phyloP scores from a whole-genome alignment of 176 grass and related monocot species.

The Oryza officinalis region DNA sequence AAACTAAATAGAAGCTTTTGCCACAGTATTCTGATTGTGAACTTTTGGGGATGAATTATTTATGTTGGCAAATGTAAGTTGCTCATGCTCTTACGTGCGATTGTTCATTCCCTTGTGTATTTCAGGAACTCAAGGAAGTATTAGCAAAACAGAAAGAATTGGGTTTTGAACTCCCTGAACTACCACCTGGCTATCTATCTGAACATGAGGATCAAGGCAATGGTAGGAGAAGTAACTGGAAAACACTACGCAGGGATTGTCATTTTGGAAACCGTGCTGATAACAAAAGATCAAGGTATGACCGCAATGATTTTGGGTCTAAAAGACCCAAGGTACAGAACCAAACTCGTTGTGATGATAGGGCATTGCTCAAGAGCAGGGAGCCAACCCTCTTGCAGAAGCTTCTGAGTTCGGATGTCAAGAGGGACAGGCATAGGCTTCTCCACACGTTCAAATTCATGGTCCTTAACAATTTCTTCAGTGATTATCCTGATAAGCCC shows the following conservation, averaged over 20 bases:
- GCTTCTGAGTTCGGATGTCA: slow-evolving; percentile 76
- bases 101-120: slow-evolving; percentile 14
- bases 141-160: slow-evolving; percentile 85
- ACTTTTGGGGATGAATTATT: slow-evolving; percentile 21
- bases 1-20: slow-evolving; percentile 27
- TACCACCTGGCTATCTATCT: slow-evolving; percentile 75
- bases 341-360: neutral
- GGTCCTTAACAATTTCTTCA: slow-evolving; percentile 82
- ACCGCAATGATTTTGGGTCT: slow-evolving; percentile 30
- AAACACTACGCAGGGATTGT: slow-evolving; percentile 22
- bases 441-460: slow-evolving; percentile 80
- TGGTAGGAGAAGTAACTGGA: slow-evolving; percentile 39
- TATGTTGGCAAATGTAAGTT: slow-evolving; percentile 16
- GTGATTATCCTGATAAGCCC: slow-evolving; percentile 48
- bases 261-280: slow-evolving; percentile 46
- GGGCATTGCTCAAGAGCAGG: slow-evolving; percentile 34
- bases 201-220: slow-evolving; percentile 42
- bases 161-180: slow-evolving; percentile 82
- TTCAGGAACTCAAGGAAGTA: slow-evolving; percentile 88
- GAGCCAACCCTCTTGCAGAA: slow-evolving; percentile 84
- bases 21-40: neutral
- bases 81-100: slow-evolving; percentile 2
- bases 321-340: slow-evolving; percentile 49
- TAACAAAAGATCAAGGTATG: slow-evolving; percentile 61
- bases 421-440: slow-evolving; percentile 72